Evolutionary conservation across 169 alveolate species (phyloP).

Genomic region (Cryptosporidium sp.): DNA sequence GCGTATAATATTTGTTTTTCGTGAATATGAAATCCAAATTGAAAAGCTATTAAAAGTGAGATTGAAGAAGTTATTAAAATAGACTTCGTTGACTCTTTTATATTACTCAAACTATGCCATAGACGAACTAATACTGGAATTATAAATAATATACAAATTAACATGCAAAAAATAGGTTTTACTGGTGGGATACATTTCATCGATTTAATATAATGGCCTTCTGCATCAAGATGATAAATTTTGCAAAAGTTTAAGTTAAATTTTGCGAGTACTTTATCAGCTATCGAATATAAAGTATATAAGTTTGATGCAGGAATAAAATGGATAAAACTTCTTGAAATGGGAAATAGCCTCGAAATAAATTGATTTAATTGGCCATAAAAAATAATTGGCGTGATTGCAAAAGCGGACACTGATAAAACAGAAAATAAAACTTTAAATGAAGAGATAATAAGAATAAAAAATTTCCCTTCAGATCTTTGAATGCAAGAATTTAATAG

Average conservation of each 20-base stretch:
- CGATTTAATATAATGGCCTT: constrained; percentile 54
- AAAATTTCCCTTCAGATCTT: constrained; percentile 74
- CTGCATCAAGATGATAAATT: constrained; percentile 11
- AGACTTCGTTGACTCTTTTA: neutral
- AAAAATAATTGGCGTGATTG: constrained; percentile 80
- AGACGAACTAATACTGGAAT: constrained; percentile 27
- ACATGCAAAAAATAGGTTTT: constrained; percentile 27
- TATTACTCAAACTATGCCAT: neutral
- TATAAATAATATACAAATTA: constrained; percentile 4
- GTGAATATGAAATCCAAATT: constrained; percentile 63
- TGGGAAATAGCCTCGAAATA: constrained; percentile 81
- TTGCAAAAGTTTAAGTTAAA: neutral
- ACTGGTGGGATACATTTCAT: constrained; percentile 61
- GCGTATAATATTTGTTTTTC: constrained; percentile 55
- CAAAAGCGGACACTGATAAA: constrained; percentile 65
- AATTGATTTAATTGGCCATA: constrained; percentile 77
- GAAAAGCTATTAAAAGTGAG: constrained; percentile 30
- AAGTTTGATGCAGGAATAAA: constrained; percentile 83
- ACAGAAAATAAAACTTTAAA: constrained; percentile 4
- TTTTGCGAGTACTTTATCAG: constrained; percentile 24
- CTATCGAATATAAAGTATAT: constrained; percentile 79
- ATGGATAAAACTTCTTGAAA: constrained; percentile 82
- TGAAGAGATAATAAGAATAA: neutral
- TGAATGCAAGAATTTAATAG: constrained; percentile 58
- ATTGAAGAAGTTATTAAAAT: constrained; percentile 21